These are phyloP conservation scores for Skeletonema tropicum DNA, from an alignment of 108 stramenopile species.

Conservation along the genomic window DNA sequence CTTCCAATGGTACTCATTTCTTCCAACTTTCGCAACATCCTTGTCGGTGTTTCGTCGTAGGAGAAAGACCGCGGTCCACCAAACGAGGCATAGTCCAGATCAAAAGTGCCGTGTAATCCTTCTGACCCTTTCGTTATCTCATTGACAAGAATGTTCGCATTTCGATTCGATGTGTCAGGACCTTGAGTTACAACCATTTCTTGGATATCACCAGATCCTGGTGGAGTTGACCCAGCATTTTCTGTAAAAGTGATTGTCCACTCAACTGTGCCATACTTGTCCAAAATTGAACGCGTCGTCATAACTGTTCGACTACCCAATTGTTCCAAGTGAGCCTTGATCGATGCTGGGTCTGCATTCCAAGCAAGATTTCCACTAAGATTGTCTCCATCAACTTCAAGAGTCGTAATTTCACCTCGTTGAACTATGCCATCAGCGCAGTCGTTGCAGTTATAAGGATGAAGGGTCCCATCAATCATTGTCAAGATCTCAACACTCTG, in stretches of 20 bases:
- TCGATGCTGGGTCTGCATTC: conserved; percentile 54
- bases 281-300: conserved; percentile 67
- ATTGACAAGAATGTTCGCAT: conserved; percentile 45
- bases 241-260: conserved; percentile 67
- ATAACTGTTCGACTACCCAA: conserved; percentile 48
- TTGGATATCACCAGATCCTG: conserved; percentile 76
- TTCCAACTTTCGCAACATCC: conserved; percentile 67
- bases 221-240: conserved; percentile 63
- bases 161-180: conserved; percentile 46
- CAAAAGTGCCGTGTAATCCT: conserved; percentile 69
- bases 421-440: conserved; percentile 75
- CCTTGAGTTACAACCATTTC: conserved; percentile 51
- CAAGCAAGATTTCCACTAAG: conserved; percentile 44
- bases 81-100: conserved; percentile 55
- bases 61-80: conserved; percentile 39
- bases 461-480: conserved; percentile 48
- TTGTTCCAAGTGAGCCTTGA: conserved; percentile 53
- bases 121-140: conserved; percentile 66
- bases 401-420: conserved; percentile 50
- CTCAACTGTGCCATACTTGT: conserved; percentile 75
- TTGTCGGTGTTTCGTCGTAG: conserved; percentile 63
- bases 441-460: conserved; percentile 49
- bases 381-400: conserved; percentile 53
- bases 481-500: conserved; percentile 47
- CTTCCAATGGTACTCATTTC: conserved; percentile 77